Percentiles rank a stretch among this genome's conserved stretches.
Evolutionary conservation across 2,329 filamentous ascomycete species (phyloP).

Genomic region (Zymoseptoria brevis): DNA sequence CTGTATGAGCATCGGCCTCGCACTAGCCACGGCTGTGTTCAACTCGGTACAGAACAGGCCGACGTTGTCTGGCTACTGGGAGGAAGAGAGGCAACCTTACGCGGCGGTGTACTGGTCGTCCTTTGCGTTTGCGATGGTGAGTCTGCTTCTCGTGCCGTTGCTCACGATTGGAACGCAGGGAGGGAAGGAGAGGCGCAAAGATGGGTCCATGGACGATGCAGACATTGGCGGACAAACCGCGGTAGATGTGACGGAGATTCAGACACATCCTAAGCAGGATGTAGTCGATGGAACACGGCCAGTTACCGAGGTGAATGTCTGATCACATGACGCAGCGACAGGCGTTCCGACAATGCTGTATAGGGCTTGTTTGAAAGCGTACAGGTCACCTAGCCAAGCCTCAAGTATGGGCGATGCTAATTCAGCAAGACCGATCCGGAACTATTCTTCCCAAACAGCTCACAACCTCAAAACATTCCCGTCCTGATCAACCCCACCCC

Average conservation of each 20-base stretch:
- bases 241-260: not conserved
- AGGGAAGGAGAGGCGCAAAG: constrained; percentile 14
- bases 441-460: not conserved
- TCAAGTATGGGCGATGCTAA: too few relatives aligned
- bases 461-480: constrained; percentile 26
- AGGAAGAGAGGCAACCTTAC: constrained; percentile 42
- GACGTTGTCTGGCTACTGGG: constrained; percentile 34
- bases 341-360: too few relatives aligned
- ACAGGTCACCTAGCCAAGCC: too few relatives aligned
- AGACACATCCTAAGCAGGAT: not conserved
- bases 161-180: constrained; percentile 49
- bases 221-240: not conserved
- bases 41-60: constrained; percentile 36
- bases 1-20: constrained; percentile 52
- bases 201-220: not conserved
- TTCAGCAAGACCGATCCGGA: too few relatives aligned
- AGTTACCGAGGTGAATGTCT: too few relatives aligned
- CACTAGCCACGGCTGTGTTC: constrained; percentile 55
- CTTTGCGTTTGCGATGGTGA: constrained; percentile 36
- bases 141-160: constrained; percentile 45
- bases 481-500: constrained; percentile 53
- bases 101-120: constrained; percentile 46
- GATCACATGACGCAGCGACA: too few relatives aligned
- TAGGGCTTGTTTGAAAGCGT: too few relatives aligned
- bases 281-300: not conserved